A percentile compares a stretch with the other conserved stretches of the same genome.
Conservation (phyloP, 768 basidiomycete genomes). For the Xerocomus potaroensis region DNA sequence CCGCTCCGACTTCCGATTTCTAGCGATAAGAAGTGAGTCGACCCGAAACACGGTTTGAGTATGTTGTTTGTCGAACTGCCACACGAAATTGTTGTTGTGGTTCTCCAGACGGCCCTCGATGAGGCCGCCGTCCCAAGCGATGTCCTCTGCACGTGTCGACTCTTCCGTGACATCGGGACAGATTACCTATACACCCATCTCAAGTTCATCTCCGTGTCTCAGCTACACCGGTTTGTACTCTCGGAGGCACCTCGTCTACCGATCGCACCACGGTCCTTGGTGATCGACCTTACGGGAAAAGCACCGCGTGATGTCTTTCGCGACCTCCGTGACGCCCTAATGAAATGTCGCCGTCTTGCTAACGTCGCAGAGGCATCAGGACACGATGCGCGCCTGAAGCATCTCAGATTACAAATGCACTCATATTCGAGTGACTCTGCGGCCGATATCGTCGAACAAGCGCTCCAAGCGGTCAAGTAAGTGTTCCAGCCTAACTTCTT, state of each 20-base stretch:
- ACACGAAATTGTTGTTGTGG: constrained; percentile 18
- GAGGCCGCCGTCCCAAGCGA: constrained; percentile 12
- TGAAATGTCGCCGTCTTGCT: constrained; percentile 18
- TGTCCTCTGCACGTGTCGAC: constrained; percentile 20
- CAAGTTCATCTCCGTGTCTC: constrained; percentile 21
- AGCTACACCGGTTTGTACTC: constrained; percentile 17
- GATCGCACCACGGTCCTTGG: constrained; percentile 26
- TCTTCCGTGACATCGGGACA: constrained; percentile 19
- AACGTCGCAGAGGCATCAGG: background rate
- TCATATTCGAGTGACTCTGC: constrained; percentile 33
- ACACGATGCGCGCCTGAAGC: constrained; percentile 21
- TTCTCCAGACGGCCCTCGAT: constrained; percentile 16
- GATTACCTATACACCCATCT: constrained; percentile 25
- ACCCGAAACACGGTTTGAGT: background rate
- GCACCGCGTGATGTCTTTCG: constrained; percentile 25
- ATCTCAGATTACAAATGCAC: constrained; percentile 36
- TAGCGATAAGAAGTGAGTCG: background rate
- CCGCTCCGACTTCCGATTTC: constrained; percentile 1
- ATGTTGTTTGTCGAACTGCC: constrained; percentile 17
- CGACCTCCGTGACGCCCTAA: constrained; percentile 24
- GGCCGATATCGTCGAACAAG: constrained; percentile 29
- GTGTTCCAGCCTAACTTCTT: constrained; percentile 8
- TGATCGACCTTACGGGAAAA: constrained; percentile 29
- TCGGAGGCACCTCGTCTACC: constrained; percentile 4
- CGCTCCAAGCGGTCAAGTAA: constrained; percentile 36